phyloP scores from a whole-genome alignment of 2,329 filamentous ascomycete genomes.

The Scedosporium boydii region DNA sequence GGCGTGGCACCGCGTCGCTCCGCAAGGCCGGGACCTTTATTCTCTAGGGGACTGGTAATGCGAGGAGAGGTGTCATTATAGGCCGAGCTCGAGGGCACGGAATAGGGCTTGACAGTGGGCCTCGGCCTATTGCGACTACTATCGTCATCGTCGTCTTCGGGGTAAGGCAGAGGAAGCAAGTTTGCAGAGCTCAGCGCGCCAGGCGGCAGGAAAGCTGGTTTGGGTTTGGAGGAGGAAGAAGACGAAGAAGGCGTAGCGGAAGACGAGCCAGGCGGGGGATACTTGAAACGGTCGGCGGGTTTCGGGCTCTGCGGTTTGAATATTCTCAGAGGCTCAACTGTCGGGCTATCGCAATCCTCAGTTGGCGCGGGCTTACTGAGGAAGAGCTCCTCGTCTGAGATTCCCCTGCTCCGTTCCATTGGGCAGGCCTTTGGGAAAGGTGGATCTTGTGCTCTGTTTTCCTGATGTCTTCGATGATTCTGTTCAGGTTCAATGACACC shows the following conservation, averaged over 20 bases:
- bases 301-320: constrained; percentile 65
- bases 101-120: constrained; percentile 22
- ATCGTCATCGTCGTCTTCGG: constrained; percentile 51
- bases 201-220: constrained; percentile 54
- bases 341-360: constrained; percentile 58
- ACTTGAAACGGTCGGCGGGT: constrained; percentile 41
- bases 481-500: background rate
- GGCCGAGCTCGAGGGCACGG: constrained; percentile 34
- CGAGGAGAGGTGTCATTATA: constrained; percentile 44
- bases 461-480: no score
- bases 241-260: constrained; percentile 25
- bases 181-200: constrained; percentile 62
- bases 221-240: constrained; percentile 40
- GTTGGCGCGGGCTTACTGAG: constrained; percentile 48
- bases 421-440: background rate
- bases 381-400: constrained; percentile 77
- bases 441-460: background rate
- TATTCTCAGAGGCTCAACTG: constrained; percentile 75
- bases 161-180: constrained; percentile 53
- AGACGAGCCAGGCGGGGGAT: constrained; percentile 35
- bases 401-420: constrained; percentile 50
- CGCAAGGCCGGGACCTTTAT: constrained; percentile 57
- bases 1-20: constrained; percentile 76
- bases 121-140: constrained; percentile 24
- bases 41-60: constrained; percentile 44